Evolutionary conservation across 495 filamentous ascomycete genomes (phyloP).

Genomic region (Filosporella fistucella): DNA sequence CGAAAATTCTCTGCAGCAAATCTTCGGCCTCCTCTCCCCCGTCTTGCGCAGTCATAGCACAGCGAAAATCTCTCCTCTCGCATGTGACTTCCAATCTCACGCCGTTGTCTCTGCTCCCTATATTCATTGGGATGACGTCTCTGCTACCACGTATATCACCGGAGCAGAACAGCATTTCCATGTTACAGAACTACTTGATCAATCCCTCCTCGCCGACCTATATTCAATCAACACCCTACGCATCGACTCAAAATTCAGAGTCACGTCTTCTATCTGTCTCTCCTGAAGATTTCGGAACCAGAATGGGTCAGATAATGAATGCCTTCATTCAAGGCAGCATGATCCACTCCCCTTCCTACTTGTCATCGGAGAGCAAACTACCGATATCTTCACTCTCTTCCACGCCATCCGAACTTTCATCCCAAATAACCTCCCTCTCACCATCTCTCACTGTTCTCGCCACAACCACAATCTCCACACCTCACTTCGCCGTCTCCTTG

Average conservation of each 20-base stretch:
- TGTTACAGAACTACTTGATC: constrained; percentile 15
- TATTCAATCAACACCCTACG: constrained; percentile 12
- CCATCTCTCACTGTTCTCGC: constrained; percentile 5
- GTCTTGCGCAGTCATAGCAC: constrained; percentile 14
- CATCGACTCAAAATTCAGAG: constrained; percentile 5
- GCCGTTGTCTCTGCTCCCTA: constrained; percentile 1
- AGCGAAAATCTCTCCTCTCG: constrained; percentile 11
- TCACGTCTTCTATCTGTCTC: constrained; percentile 4
- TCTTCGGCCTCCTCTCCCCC: not conserved
- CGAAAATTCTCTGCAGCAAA: constrained; percentile 5
- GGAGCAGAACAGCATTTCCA: constrained; percentile 3
- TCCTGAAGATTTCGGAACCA: constrained; percentile 12
- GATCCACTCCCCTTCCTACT: constrained; percentile 3
- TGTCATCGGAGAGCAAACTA: not conserved
- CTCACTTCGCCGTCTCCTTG: not conserved
- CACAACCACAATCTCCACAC: not conserved
- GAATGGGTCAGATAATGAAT: constrained; percentile 16
- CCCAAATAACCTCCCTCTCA: not conserved
- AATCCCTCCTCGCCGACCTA: constrained; percentile 8
- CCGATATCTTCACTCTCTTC: not conserved
- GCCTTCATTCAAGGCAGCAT: constrained; percentile 11
- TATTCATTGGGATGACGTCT: not conserved
- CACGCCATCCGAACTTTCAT: not conserved
- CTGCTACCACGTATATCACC: constrained; percentile 8
- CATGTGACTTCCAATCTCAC: constrained; percentile 5